Percentiles rank a stretch among this genome's conserved stretches.
These are phyloP conservation scores for Cavenderia fasciculata DNA, from an alignment of 78 protist species.

Conservation along the genomic window DNA sequence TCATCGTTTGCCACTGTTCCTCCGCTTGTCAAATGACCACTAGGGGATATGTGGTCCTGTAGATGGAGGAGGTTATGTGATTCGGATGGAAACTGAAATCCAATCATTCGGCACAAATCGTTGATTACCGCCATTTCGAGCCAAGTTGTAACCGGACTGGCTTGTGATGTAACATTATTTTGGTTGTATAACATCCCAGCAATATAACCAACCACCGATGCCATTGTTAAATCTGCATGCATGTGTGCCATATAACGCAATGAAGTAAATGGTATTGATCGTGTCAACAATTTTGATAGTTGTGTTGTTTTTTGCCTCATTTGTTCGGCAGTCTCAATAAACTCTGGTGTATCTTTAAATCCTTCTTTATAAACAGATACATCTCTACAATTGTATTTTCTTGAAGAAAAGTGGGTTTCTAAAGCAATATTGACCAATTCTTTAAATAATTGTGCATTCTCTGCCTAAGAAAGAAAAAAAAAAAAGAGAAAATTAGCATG, in stretches of 20 bases:
- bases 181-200: not conserved
- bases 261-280: not conserved
- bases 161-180: not conserved
- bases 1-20: conserved; percentile 11
- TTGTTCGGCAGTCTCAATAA: not conserved
- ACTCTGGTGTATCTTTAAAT: conserved; percentile 7
- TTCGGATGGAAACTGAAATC: not conserved
- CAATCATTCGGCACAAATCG: conserved; percentile 3
- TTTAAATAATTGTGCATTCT: conserved; percentile 1
- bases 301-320: not conserved
- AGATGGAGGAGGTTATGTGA: not conserved
- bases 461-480: not conserved
- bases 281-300: not conserved
- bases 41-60: not conserved
- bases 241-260: not conserved
- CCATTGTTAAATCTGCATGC: not conserved
- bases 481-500: not conserved
- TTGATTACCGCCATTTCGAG: not conserved
- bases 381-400: conserved; percentile 9
- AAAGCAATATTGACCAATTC: conserved; percentile 2
- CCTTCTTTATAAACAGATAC: not conserved
- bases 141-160: too few species aligned
- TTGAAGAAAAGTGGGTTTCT: not conserved
- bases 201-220: not conserved
- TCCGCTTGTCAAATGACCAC: not conserved